Evolutionary conservation across 768 basidiomycete species (phyloP).

Genomic region (Cubamyces lactineus): DNA sequence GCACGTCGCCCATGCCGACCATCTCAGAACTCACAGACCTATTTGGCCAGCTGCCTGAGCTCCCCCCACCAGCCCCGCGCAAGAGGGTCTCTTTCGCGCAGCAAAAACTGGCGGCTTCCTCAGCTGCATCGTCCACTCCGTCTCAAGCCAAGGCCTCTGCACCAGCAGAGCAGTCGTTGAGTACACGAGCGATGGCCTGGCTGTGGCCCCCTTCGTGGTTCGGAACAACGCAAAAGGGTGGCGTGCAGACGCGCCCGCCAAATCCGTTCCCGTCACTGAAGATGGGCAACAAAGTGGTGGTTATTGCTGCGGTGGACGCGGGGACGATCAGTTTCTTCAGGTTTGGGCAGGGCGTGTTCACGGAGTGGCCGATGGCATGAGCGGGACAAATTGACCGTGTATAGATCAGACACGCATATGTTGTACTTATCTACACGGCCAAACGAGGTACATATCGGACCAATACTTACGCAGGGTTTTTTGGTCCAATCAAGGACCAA

Average conservation of each 20-base stretch:
- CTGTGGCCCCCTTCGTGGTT: slow-evolving; percentile 18
- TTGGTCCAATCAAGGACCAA: too few species aligned
- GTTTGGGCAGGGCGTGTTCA: slow-evolving; percentile 84
- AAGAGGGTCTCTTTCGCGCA: slow-evolving; percentile 34
- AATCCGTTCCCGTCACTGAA: slow-evolving; percentile 85
- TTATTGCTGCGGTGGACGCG: slow-evolving; percentile 87
- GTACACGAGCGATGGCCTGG: slow-evolving; percentile 32
- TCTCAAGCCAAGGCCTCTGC: not conserved
- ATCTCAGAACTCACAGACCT: slow-evolving; percentile 75
- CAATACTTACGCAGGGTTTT: too few species aligned
- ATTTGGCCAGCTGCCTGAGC: slow-evolving; percentile 67
- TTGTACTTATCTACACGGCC: too few species aligned
- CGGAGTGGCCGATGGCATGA: slow-evolving; percentile 73
- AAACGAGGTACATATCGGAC: too few species aligned
- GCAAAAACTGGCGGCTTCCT: slow-evolving; percentile 22
- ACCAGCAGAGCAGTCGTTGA: not conserved
- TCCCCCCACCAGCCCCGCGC: slow-evolving; percentile 64
- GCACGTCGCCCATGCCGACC: slow-evolving; percentile 81
- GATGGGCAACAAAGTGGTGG: slow-evolving; percentile 78
- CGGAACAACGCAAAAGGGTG: slow-evolving; percentile 16
- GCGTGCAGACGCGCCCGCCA: slow-evolving; percentile 42
- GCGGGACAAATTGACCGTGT: too few species aligned
- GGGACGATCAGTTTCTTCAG: slow-evolving; percentile 89
- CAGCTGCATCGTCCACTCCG: not conserved
- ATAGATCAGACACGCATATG: too few species aligned